These are phyloP conservation scores for Venturia pyrina DNA, from an alignment of 2,329 filamentous ascomycete genomes.

Conservation along the genomic window DNA sequence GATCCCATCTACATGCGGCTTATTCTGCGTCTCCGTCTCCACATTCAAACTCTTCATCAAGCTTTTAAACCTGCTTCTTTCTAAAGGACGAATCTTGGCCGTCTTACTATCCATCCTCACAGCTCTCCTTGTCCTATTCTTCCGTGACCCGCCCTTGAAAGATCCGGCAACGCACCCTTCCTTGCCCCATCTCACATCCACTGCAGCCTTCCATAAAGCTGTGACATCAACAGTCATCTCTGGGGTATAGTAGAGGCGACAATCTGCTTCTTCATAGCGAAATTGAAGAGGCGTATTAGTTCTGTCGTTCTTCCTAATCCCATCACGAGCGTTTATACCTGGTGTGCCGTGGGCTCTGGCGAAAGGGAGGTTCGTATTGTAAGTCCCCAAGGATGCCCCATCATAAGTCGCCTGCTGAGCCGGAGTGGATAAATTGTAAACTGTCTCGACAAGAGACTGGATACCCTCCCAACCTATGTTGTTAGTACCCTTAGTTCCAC, in stretches of 20 bases:
- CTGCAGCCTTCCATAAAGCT: conserved; percentile 28
- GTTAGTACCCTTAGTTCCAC: conserved; percentile 42
- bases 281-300: conserved; percentile 28
- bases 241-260: conserved; percentile 30
- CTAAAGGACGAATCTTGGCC: not conserved
- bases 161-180: conserved; percentile 22
- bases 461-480: conserved; percentile 23
- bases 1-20: not conserved
- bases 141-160: not conserved
- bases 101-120: not conserved
- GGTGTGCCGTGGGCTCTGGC: conserved; percentile 18
- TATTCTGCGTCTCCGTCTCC: not conserved
- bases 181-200: conserved; percentile 25
- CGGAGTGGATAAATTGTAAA: conserved; percentile 8
- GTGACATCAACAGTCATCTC: conserved; percentile 31
- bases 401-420: conserved; percentile 19
- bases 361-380: conserved; percentile 20
- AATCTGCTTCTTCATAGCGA: conserved; percentile 29
- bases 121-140: not conserved
- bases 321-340: conserved; percentile 27
- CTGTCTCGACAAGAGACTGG: conserved; percentile 16
- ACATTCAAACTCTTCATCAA: not conserved
- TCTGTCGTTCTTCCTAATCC: conserved; percentile 22
- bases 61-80: not conserved
- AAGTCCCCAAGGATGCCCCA: conserved; percentile 21